Evolutionary conservation across 2,329 filamentous ascomycete genomes (phyloP), one percentile per base, ranked within the genome.

Genomic region (Curvularia hawaiiensis): DNA sequence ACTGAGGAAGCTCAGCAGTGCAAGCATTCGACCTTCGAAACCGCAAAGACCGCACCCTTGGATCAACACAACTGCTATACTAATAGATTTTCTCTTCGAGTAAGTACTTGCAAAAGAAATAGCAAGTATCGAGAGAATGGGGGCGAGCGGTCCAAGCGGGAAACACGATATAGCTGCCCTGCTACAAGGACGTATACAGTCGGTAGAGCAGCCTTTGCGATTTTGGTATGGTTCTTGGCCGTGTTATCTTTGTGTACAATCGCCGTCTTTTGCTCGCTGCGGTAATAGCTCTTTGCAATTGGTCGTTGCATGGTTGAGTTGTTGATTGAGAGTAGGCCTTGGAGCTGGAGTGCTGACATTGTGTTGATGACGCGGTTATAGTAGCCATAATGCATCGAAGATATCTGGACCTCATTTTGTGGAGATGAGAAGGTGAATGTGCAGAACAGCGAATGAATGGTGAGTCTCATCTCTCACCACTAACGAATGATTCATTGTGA

Each of bases 1-100:
- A 30, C 45, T 50, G 20, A 54, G 12, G 55, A 46, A 54, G 50
- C 39, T 50, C 47, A 58, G 24, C 30, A 58, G 31, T 18, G 55
- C 38, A 14, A 35, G 33, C 22, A 50, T 11, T n/a, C 50, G 45
- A n/a, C 40, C 46, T 10, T 54, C 30, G n/a, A 46, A 28, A 9
- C 26, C 40, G 35, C 18, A 7, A 22, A 54, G 35, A 40, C 50
- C 40, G 14, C 38, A 28, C 9, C 49, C 22, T 5, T 56, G 26
- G 11, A 56, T 11, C 11, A 52, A 41, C 11, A 33, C 14, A 28
- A 43, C 26, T 11, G 16, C 52, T 16, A 38, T 18, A 18, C 35
- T 35, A 6, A 26, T 14, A 8, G 14, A 3, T 20, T 28, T 41
- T 1, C 20, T 31, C 12, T 54, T 35, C 35, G 35, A 28, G n/a